Conservation (phyloP, 176 grass and related monocot species). For the Melocanna baccifera region DNA sequence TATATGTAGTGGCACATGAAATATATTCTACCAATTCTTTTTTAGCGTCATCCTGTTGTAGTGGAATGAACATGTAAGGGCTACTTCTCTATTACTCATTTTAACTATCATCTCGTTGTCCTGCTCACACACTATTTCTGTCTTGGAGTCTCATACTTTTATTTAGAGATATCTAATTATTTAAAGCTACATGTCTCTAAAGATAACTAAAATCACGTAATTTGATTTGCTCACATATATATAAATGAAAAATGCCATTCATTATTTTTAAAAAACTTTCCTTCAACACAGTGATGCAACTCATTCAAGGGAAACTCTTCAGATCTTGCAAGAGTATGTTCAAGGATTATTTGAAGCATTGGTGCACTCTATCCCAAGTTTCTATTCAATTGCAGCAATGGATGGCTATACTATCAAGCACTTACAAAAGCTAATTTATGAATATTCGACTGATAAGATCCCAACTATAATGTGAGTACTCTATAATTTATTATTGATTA, state of each 20-base stretch:
- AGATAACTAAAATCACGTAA: neutral
- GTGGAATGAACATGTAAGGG: neutral
- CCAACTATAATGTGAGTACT: constrained; percentile 81
- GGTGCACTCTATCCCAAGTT: constrained; percentile 86
- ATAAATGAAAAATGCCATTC: neutral
- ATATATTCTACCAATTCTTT: neutral
- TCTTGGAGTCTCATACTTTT: neutral
- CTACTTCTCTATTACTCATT: neutral
- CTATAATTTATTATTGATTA: neutral
- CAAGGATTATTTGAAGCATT: constrained; percentile 62
- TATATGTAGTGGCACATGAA: neutral
- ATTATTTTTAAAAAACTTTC: constrained; percentile 1
- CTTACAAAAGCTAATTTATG: constrained; percentile 82
- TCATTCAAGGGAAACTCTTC: constrained; percentile 89
- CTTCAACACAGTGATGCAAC: constrained; percentile 64
- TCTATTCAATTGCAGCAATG: constrained; percentile 94
- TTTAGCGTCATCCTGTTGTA: neutral
- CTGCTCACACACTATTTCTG: neutral
- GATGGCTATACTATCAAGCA: constrained; percentile 92
- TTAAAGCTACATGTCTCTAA: neutral
- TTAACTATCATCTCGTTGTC: neutral
- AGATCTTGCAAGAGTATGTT: constrained; percentile 73
- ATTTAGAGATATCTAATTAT: neutral
- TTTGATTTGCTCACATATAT: neutral
- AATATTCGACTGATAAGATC: constrained; percentile 80